Evolutionary conservation across 2,329 filamentous ascomycete species (phyloP), one percentile per base, ranked within the genome.

Genomic region (Myrmaecium sp.): DNA sequence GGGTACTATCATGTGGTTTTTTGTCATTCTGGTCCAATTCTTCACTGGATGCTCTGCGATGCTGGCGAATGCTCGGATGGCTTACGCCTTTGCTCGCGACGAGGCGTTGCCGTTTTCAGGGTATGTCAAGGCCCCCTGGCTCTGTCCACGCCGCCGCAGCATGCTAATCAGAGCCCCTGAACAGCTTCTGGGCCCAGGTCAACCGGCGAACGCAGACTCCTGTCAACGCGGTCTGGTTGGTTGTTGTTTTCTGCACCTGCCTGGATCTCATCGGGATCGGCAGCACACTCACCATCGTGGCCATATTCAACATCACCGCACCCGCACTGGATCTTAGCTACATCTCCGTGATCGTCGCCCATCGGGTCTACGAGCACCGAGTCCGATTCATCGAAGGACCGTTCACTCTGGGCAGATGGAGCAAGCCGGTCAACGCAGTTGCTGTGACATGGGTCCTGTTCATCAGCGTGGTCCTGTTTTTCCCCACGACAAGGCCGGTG

Each of bases 1-100:
- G n/a, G 68, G 64, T 16, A 66, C 64, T 0, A 41, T 58, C 10
- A 72, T 72, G 66, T 70, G 65, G 63, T 62, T 61, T 29, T 68
- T 68, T 32, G 63, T 69, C 11, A 66, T 73, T 31, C 55, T 74
- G 1, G 66, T 74, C 3, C 69, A 74, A 32, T 67, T 70, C 43
- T 73, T 74, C 48, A 74, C 69, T 0, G 67, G 69, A 12, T 69
- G 66, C 29, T 65, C 66, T 11, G 69, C 69, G 4, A 69, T 74
- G 66, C 45, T 74, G 23, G 68, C 69, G 18, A 68, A 73, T 43
- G 69, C 65, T 13, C 54, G 66, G 33, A 70, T 72, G 64, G 64
- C 64, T 2, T 72, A 65, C 43, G 68, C 68, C 3, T 71, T 72
- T 44, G 55, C 67, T 11, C 55, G 68, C 18, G 68, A 73, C 35